Evolutionary conservation across 768 basidiomycete genomes (phyloP).

Genomic region (Paxillus rubicundulus): DNA sequence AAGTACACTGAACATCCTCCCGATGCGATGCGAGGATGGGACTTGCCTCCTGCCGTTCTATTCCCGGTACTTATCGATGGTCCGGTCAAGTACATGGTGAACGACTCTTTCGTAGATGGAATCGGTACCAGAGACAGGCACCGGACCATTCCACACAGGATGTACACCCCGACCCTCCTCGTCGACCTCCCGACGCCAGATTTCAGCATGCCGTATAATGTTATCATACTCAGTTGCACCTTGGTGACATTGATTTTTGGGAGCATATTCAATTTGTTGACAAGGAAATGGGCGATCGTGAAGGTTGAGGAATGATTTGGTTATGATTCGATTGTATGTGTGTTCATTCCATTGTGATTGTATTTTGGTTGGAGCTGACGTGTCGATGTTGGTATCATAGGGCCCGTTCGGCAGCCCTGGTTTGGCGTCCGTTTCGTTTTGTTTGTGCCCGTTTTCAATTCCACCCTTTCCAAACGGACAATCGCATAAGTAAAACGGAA

Average conservation of each 20-base stretch:
- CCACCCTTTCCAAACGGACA: no score
- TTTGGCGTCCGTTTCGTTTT: no score
- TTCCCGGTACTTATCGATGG: constrained; percentile 32
- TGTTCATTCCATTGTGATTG: no score
- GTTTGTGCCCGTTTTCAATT: no score
- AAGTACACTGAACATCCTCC: constrained; percentile 96
- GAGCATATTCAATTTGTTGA: constrained; percentile 83
- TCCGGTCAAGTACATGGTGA: background rate
- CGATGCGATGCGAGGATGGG: constrained; percentile 94
- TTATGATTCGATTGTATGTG: background rate
- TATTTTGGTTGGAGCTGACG: no score
- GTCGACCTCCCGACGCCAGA: constrained; percentile 97
- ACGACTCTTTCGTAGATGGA: background rate
- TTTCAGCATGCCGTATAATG: constrained; percentile 99
- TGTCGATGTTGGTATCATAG: no score
- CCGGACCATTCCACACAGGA: constrained; percentile 31
- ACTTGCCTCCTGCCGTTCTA: constrained; percentile 83
- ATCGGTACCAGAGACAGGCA: constrained; percentile 1
- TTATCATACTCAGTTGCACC: constrained; percentile 94
- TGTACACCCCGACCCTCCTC: constrained; percentile 81
- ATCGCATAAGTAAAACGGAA: no score
- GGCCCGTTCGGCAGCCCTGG: no score
- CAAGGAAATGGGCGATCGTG: constrained; percentile 72
- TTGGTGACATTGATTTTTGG: constrained; percentile 93
- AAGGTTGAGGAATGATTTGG: constrained; percentile 24